Evolutionary conservation across 345 rosid genomes (phyloP).

Genomic region (Aegle marmelos): DNA sequence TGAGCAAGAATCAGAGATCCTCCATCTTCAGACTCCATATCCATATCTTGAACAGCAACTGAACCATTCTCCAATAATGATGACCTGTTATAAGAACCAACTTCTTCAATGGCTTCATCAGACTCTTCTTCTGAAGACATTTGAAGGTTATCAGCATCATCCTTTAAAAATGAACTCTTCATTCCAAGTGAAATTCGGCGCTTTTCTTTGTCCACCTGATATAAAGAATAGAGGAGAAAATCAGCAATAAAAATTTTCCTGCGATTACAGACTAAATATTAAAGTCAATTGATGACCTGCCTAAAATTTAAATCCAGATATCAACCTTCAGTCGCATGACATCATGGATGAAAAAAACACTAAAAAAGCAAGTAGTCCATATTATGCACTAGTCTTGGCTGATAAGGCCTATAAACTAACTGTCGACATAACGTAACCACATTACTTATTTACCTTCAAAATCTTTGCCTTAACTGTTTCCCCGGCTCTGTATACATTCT

Average conservation of each 20-base stretch:
- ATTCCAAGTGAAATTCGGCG: slow-evolving; percentile 81
- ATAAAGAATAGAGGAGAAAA: slow-evolving; percentile 10
- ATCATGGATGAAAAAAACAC: background rate
- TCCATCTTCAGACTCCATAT: slow-evolving; percentile 37
- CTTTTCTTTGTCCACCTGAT: slow-evolving; percentile 73
- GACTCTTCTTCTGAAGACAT: slow-evolving; percentile 35
- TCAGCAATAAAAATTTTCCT: background rate
- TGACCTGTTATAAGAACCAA: slow-evolving; percentile 27
- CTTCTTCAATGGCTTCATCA: slow-evolving; percentile 39
- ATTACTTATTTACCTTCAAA: slow-evolving; percentile 53
- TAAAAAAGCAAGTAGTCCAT: background rate
- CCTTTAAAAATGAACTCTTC: slow-evolving; percentile 55
- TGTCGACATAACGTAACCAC: background rate
- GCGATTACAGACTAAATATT: background rate
- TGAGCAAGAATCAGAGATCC: slow-evolving; percentile 49
- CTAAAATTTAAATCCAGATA: background rate
- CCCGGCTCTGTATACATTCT: slow-evolving; percentile 63
- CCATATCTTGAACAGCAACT: slow-evolving; percentile 27
- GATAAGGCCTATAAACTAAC: background rate
- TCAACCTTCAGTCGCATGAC: background rate
- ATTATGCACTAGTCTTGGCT: background rate
- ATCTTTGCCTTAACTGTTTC: slow-evolving; percentile 74
- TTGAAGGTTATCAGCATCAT: slow-evolving; percentile 26
- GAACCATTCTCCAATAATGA: slow-evolving; percentile 19
- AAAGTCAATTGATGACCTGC: background rate